Evolutionary conservation across 2,329 filamentous ascomycete species (phyloP).

Genomic region (Penicillium paneum): DNA sequence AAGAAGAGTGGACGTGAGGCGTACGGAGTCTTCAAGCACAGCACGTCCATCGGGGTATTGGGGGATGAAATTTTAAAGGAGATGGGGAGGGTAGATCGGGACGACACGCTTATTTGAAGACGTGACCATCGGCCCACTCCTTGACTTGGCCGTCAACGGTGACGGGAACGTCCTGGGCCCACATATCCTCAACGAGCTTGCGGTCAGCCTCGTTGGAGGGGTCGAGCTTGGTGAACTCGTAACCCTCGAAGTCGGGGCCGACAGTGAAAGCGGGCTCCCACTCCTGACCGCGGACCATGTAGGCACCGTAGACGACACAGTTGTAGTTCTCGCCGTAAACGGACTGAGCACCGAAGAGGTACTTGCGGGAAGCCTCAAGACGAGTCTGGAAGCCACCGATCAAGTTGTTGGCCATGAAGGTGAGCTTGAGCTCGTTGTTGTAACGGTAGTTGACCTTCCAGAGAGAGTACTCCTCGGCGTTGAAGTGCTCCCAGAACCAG

Average conservation of each 20-base stretch:
- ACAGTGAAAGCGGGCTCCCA: slow-evolving; percentile 86
- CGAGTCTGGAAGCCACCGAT: slow-evolving; percentile 96
- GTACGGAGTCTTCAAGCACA: slow-evolving; percentile 4
- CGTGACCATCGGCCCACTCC: slow-evolving; percentile 86
- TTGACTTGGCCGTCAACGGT: slow-evolving; percentile 82
- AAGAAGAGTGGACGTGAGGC: slow-evolving; percentile 9
- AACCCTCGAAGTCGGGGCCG: slow-evolving; percentile 95
- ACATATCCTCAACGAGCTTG: slow-evolving; percentile 80
- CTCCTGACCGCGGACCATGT: slow-evolving; percentile 82
- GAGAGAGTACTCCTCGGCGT: slow-evolving; percentile 91
- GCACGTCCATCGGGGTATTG: slow-evolving; percentile 22
- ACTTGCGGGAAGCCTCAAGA: slow-evolving; percentile 97
- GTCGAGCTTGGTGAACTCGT: slow-evolving; percentile 95
- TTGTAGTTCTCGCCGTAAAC: slow-evolving; percentile 88
- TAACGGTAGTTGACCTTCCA: slow-evolving; percentile 98
- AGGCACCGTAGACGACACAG: slow-evolving; percentile 88
- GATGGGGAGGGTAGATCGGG: background rate
- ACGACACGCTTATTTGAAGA: slow-evolving; percentile 81
- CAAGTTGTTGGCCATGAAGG: slow-evolving; percentile 99
- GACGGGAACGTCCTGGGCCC: slow-evolving; percentile 87
- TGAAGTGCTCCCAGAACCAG: slow-evolving; percentile 98
- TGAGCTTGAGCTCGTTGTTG: slow-evolving; percentile 93
- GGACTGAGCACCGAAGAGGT: slow-evolving; percentile 84
- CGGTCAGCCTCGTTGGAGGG: slow-evolving; percentile 78
- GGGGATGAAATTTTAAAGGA: slow-evolving; percentile 14